phyloP scores from a whole-genome alignment of 345 rosid species.

The Carallia brachiata region DNA sequence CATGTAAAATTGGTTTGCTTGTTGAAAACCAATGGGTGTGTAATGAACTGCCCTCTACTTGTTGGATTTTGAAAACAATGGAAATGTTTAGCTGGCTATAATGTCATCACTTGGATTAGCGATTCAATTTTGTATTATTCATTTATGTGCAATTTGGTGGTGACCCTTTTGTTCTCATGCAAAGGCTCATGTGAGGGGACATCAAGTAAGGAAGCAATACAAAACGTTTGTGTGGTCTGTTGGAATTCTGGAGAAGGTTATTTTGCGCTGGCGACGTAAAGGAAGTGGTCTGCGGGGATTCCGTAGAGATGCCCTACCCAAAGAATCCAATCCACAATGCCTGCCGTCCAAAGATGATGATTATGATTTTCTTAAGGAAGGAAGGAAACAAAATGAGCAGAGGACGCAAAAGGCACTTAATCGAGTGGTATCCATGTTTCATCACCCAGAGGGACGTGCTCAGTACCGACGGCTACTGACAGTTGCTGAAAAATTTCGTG shows the following conservation, averaged over 20 bases:
- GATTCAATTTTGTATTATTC: too few species aligned
- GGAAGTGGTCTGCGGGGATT: conserved; percentile 86
- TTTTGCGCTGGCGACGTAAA: conserved; percentile 91
- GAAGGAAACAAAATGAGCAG: conserved; percentile 87
- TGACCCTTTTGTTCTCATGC: conserved; percentile 20
- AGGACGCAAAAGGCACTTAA: conserved; percentile 81
- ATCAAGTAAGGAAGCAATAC: conserved; percentile 81
- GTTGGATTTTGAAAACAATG: too few species aligned
- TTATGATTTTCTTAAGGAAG: conserved; percentile 83
- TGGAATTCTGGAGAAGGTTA: conserved; percentile 84
- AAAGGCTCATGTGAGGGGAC: conserved; percentile 92
- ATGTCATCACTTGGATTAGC: too few species aligned
- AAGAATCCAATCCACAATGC: conserved; percentile 36
- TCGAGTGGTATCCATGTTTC: conserved; percentile 92
- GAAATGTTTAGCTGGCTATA: too few species aligned
- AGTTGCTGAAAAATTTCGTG: conserved; percentile 65
- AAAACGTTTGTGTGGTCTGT: conserved; percentile 79
- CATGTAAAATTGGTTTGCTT: too few species aligned
- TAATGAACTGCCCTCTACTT: too few species aligned
- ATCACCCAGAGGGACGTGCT: conserved; percentile 77
- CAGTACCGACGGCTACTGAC: conserved; percentile 83
- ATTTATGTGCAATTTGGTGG: not conserved
- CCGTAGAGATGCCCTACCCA: conserved; percentile 44
- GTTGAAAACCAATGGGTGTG: too few species aligned
- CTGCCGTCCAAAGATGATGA: conserved; percentile 60